These are phyloP conservation scores for Tylopilus balloui DNA, from an alignment of 768 basidiomycete genomes.

Conservation along the genomic window DNA sequence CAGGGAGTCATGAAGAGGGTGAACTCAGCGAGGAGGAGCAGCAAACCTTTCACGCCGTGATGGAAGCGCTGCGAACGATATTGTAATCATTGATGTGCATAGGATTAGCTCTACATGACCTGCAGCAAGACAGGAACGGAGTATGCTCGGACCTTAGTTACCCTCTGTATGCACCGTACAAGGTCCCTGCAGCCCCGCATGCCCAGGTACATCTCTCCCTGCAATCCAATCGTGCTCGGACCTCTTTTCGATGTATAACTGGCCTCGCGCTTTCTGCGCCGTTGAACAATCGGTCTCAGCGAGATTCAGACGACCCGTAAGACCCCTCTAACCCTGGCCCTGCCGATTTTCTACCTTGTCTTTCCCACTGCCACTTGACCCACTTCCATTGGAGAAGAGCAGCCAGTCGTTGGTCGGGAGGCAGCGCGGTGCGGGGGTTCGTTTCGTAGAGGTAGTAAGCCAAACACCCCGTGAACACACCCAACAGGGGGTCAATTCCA, in stretches of 20 bases:
- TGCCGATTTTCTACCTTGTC: background rate
- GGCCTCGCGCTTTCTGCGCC: too few relatives aligned
- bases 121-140: too few relatives aligned
- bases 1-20: constrained; percentile 21
- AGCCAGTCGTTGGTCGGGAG: constrained; percentile 49
- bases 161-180: too few relatives aligned
- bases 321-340: background rate
- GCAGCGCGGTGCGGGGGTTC: constrained; percentile 67
- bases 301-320: background rate
- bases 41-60: constrained; percentile 45
- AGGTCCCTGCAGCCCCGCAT: too few relatives aligned
- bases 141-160: too few relatives aligned
- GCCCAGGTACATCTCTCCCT: too few relatives aligned
- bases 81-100: constrained; percentile 17
- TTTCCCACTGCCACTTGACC: constrained; percentile 35
- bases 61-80: constrained; percentile 42
- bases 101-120: constrained; percentile 35
- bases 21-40: constrained; percentile 39
- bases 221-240: too few relatives aligned
- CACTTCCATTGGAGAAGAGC: constrained; percentile 67
- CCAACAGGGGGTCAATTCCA: constrained; percentile 65
- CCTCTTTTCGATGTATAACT: too few relatives aligned
- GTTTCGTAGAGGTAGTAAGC: constrained; percentile 80
- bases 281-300: too few relatives aligned
- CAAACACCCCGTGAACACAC: constrained; percentile 70